Conservation (phyloP, 176 grass and related monocot species). For the Aechmea fasciata region DNA sequence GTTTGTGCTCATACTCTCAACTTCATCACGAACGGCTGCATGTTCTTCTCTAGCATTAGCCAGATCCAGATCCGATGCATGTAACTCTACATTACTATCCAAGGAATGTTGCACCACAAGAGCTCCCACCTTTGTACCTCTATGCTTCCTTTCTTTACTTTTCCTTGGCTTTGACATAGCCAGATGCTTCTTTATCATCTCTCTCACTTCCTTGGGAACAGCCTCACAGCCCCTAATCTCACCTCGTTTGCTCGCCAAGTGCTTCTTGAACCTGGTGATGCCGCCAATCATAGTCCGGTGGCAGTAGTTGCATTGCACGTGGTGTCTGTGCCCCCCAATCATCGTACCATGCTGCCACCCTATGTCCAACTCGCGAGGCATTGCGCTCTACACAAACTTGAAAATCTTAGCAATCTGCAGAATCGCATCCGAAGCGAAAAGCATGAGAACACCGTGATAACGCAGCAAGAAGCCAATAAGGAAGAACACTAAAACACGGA, state of each 20-base stretch:
- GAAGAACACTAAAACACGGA: neutral
- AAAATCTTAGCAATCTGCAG: neutral
- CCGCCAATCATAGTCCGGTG: slow-evolving; percentile 24
- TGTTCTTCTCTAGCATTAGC: slow-evolving; percentile 14
- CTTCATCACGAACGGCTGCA: slow-evolving; percentile 6
- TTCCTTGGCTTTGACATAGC: slow-evolving; percentile 17
- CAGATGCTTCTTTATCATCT: slow-evolving; percentile 18
- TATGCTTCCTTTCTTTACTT: slow-evolving; percentile 10
- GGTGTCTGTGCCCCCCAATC: slow-evolving; percentile 27
- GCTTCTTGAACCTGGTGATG: slow-evolving; percentile 27
- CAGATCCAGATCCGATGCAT: slow-evolving; percentile 19
- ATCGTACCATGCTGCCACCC: slow-evolving; percentile 29
- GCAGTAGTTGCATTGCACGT: slow-evolving; percentile 26
- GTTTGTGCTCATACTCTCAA: slow-evolving; percentile 11
- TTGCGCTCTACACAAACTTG: neutral
- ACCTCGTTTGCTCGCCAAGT: slow-evolving; percentile 25
- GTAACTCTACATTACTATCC: slow-evolving; percentile 11
- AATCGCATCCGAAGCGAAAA: neutral
- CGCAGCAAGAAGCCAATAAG: neutral
- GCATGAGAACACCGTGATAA: neutral
- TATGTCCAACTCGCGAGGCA: slow-evolving; percentile 23
- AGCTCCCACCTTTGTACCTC: slow-evolving; percentile 8
- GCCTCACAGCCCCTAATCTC: slow-evolving; percentile 26
- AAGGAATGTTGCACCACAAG: neutral
- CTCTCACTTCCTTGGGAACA: slow-evolving; percentile 25